These are phyloP conservation scores for Botrytis medusae DNA, from an alignment of 2,329 filamentous ascomycete genomes.

Conservation along the genomic window DNA sequence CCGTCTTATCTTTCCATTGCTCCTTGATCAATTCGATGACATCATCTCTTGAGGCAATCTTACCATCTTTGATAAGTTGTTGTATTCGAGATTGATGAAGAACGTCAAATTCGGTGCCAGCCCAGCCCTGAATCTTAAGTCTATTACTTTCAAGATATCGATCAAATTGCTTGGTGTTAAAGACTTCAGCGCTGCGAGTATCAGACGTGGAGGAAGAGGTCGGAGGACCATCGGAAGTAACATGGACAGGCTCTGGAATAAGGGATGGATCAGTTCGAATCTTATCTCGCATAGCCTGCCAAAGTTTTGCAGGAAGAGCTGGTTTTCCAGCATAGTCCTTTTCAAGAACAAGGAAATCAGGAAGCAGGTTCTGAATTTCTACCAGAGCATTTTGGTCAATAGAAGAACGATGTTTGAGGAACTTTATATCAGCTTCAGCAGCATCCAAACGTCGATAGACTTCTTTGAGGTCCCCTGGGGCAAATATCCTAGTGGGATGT, in stretches of 20 bases:
- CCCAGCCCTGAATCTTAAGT: constrained; percentile 17
- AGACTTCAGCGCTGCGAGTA: not conserved
- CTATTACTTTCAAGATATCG: constrained; percentile 23
- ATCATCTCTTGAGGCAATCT: constrained; percentile 28
- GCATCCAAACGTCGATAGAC: constrained; percentile 30
- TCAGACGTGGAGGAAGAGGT: not conserved
- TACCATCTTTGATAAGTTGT: constrained; percentile 28
- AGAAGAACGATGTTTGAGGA: constrained; percentile 24
- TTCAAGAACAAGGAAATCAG: constrained; percentile 56
- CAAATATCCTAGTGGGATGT: constrained; percentile 16
- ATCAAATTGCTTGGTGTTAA: constrained; percentile 18
- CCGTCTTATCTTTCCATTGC: constrained; percentile 54
- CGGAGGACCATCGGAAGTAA: not conserved
- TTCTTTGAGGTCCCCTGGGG: constrained; percentile 27
- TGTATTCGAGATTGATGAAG: constrained; percentile 26
- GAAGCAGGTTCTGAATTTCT: constrained; percentile 51
- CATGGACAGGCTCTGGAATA: not conserved
- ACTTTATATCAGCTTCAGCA: constrained; percentile 32
- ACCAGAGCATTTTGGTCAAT: constrained; percentile 40
- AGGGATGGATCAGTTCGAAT: constrained; percentile 45
- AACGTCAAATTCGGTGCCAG: constrained; percentile 26
- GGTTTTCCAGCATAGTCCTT: constrained; percentile 52
- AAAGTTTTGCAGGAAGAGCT: constrained; percentile 61
- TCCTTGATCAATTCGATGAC: constrained; percentile 95
- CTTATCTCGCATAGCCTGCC: constrained; percentile 59